Evolutionary conservation across 2,329 filamentous ascomycete species (phyloP).

Genomic region (Tolypocladium amazonense): DNA sequence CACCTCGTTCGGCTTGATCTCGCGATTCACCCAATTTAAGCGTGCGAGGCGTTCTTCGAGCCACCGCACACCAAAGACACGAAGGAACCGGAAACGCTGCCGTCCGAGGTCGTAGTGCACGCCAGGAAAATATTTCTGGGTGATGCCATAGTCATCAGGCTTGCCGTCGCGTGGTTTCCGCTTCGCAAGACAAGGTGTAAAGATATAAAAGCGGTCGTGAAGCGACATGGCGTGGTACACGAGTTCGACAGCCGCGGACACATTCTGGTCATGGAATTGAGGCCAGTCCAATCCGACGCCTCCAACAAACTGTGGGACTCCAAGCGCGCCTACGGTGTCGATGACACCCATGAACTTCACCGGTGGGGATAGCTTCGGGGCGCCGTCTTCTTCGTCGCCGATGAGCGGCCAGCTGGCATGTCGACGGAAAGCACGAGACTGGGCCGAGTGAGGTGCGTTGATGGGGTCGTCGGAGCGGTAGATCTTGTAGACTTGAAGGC

Average conservation of each 20-base stretch:
- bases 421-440: constrained; percentile 7
- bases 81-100: neutral
- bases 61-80: neutral
- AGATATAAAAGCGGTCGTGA: neutral
- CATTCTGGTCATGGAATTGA: neutral
- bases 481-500: constrained; percentile 10
- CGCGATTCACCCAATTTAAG: constrained; percentile 6
- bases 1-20: constrained; percentile 10
- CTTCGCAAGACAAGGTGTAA: neutral
- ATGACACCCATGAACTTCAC: neutral
- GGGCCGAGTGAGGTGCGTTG: constrained; percentile 7
- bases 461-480: constrained; percentile 9
- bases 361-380: neutral
- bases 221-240: neutral
- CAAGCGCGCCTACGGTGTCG: neutral
- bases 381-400: neutral
- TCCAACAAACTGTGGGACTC: neutral
- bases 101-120: neutral
- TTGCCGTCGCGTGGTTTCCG: neutral
- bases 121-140: neutral
- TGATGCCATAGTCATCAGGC: neutral
- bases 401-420: neutral
- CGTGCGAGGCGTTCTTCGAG: neutral
- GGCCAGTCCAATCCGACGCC: neutral
- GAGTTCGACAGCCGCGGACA: neutral